phyloP scores from a whole-genome alignment of 129 eudicot species.

The Chrysanthemum makinoi region DNA sequence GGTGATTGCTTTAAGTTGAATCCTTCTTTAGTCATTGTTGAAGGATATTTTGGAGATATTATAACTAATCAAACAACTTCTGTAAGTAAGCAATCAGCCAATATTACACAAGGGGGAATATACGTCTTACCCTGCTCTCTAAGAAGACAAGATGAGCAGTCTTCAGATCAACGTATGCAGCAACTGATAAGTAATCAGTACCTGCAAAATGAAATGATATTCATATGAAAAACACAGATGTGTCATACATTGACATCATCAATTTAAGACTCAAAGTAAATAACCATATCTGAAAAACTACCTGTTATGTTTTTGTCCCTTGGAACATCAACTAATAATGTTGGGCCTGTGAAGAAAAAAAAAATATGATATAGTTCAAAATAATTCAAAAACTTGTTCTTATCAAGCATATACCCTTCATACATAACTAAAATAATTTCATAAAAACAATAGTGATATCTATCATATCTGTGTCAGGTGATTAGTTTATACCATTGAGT shows the following conservation, averaged over 20 bases:
- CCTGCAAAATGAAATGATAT: conserved; percentile 43
- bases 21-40: not conserved
- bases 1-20: too few species aligned
- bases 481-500: conserved; percentile 44
- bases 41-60: not conserved
- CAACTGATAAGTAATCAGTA: conserved; percentile 86
- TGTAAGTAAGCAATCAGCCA: not conserved
- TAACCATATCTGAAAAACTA: conserved; percentile 16
- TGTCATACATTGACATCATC: not conserved
- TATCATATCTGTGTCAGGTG: not conserved
- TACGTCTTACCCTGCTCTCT: conserved; percentile 59
- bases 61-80: not conserved
- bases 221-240: too few species aligned
- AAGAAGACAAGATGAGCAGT: conserved; percentile 88
- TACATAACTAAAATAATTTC: not conserved
- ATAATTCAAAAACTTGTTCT: too few species aligned
- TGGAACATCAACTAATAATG: conserved; percentile 50
- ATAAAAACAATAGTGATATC: not conserved
- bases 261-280: conserved; percentile 1
- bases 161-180: conserved; percentile 56
- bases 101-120: not conserved
- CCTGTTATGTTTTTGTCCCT: conserved; percentile 58
- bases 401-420: not conserved
- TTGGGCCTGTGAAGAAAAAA: conserved; percentile 45
- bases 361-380: not conserved